Conservation (phyloP, 2,329 filamentous ascomycete genomes). For the Microsporum ferrugineum region DNA sequence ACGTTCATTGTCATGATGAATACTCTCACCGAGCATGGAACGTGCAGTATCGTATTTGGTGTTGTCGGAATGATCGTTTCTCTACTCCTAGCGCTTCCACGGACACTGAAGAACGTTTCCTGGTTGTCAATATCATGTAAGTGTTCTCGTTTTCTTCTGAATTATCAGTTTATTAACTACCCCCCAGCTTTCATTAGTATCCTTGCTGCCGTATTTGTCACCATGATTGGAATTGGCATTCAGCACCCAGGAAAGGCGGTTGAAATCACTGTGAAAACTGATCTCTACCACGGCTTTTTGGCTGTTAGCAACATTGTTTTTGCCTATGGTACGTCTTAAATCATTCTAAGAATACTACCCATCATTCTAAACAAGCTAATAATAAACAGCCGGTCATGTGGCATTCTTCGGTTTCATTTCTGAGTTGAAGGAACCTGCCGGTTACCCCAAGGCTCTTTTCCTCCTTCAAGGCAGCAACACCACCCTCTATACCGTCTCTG, state of each 20-base stretch:
- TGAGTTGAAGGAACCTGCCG: conserved; percentile 50
- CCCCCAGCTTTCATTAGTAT: conserved; percentile 50
- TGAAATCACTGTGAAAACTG: conserved; percentile 31
- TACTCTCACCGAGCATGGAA: conserved; percentile 48
- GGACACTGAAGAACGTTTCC: conserved; percentile 52
- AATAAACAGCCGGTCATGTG: conserved; percentile 43
- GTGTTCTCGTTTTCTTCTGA: conserved; percentile 12
- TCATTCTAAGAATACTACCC: not conserved
- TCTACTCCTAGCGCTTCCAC: conserved; percentile 47
- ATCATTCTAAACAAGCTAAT: not conserved
- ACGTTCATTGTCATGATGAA: conserved; percentile 60
- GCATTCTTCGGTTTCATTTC: conserved; percentile 57
- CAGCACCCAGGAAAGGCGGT: conserved; percentile 31
- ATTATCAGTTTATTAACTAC: conserved; percentile 1
- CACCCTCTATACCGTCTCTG: conserved; percentile 53
- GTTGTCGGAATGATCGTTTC: conserved; percentile 50
- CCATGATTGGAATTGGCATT: conserved; percentile 55
- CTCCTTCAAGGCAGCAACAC: conserved; percentile 50
- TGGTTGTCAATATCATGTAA: conserved; percentile 50
- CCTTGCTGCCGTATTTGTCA: conserved; percentile 50
- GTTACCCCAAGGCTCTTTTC: conserved; percentile 52
- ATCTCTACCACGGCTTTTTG: conserved; percentile 46
- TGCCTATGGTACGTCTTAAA: conserved; percentile 45
- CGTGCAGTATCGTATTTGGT: conserved; percentile 54
- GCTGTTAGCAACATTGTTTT: conserved; percentile 59